Conservation (phyloP, 2,329 filamentous ascomycete species). For the Samsoniella hepiali region DNA sequence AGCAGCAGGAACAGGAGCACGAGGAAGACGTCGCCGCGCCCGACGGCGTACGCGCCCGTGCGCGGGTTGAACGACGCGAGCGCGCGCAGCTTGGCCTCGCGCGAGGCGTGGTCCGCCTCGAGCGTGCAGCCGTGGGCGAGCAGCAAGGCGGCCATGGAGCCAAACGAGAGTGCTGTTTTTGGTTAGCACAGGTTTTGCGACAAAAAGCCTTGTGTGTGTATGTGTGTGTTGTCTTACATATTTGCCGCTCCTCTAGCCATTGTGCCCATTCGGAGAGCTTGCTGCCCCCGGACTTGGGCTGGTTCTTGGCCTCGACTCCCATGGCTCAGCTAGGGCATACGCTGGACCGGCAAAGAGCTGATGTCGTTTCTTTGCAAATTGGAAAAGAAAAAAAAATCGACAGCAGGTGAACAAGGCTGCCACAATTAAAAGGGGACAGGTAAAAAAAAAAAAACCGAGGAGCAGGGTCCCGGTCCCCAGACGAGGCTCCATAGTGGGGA, state of each 20-base stretch:
- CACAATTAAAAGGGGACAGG: background rate
- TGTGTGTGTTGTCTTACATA: background rate
- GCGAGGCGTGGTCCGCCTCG: background rate
- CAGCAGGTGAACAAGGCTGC: background rate
- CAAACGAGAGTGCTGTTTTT: background rate
- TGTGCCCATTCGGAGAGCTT: background rate
- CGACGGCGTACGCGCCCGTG: slow-evolving; percentile 68
- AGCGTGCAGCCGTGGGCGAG: background rate
- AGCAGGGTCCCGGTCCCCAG: background rate
- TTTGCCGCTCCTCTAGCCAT: background rate
- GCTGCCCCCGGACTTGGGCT: background rate
- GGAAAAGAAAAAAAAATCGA: background rate
- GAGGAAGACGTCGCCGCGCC: slow-evolving; percentile 75
- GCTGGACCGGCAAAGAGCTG: background rate
- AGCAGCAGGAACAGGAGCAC: slow-evolving; percentile 75
- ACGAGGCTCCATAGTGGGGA: background rate
- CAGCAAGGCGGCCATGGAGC: background rate
- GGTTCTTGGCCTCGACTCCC: background rate
- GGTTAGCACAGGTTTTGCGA: background rate
- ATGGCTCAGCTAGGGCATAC: background rate
- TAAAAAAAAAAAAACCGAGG: background rate
- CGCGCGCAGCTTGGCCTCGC: background rate
- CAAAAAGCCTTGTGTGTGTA: no score
- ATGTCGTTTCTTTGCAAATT: background rate
- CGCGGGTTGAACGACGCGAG: slow-evolving; percentile 22